Base-by-base conservation (phyloP, 2,329 filamentous ascomycete species). In the Graphiopsis chlorocephala region DNA sequence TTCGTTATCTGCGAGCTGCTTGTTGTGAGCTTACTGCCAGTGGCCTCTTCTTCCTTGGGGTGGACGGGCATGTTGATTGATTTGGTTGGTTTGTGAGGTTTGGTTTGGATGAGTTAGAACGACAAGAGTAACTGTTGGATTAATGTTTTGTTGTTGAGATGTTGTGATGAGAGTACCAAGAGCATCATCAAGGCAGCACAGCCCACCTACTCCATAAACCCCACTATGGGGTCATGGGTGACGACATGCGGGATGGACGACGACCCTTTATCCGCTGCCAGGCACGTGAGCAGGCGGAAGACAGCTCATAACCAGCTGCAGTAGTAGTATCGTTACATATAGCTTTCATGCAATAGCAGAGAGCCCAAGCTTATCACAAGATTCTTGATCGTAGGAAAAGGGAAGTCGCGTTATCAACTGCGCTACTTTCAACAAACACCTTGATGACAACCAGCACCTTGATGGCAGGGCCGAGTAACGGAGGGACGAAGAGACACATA, bases 21-120 rank as follows among this genome's bases (percentile, higher is more conserved):
- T n/a, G 26, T 38, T 1, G 53, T 25, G 53, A 20, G 76, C 77
- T 57, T 74, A 81, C 78, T 76, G 63, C 77, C 75, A 31, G 53
- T 58, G 53, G 62, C 59, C 67, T 73, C 72, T 66, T 80, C 78
- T 70, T 81, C 78, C 68, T 76, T 74, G 61, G 77, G 76, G 68
- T 78, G 77, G 67, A 75, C 74, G 63, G 79, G 79, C 79, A 81
- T 80, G 55, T 68, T 75, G 45, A 50, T 48, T 26, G 53, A 23
- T 45, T 53, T 33, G 45, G 23, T 52, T 52, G 50, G 26, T 20
- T 26, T n/a, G 25, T 31, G 15, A 42, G 20, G 15, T 53, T 17
- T 53, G 12, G 50, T 53, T 31, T n/a, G 17, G 50, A 14, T 53
- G 17, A n/a, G 28, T 31, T 20, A 53, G 17, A 28, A 53, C 14